Conservation (phyloP, 192 early-diverging fungal species). For the Linnemannia exigua region DNA sequence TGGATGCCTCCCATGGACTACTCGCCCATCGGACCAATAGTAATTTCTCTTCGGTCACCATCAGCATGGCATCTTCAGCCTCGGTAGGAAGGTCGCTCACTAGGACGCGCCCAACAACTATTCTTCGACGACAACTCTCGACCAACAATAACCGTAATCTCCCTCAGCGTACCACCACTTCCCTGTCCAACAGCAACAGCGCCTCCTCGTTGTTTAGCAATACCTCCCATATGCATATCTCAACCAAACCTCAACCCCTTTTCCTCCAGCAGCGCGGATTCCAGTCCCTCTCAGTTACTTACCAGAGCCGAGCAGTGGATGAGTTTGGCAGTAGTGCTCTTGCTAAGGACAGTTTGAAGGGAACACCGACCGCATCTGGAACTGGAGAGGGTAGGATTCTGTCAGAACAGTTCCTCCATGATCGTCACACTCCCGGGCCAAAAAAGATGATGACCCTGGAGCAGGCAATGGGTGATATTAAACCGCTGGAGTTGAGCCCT, state of each 20-base stretch:
- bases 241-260: not conserved
- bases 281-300: conserved; percentile 8
- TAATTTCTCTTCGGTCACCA: not conserved
- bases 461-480: conserved; percentile 49
- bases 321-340: conserved; percentile 17
- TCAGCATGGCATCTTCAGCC: not conserved
- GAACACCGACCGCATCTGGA: not conserved
- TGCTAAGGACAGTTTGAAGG: conserved; percentile 14
- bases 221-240: not conserved
- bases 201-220: not conserved
- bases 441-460: conserved; percentile 41
- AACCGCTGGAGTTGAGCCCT: conserved; percentile 46
- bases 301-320: conserved; percentile 38
- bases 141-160: not conserved
- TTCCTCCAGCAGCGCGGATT: conserved; percentile 30
- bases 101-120: not conserved
- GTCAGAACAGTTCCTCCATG: conserved; percentile 26
- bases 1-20: conserved; percentile 23
- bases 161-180: not conserved
- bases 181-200: not conserved
- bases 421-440: not conserved
- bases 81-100: not conserved
- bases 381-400: conserved; percentile 18
- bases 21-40: conserved; percentile 19
- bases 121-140: conserved; percentile 6